A percentile compares a stretch with the other conserved stretches of the same genome.
These are phyloP conservation scores for Candida ficus DNA, from an alignment of 805 yeast species.

Conservation along the genomic window DNA sequence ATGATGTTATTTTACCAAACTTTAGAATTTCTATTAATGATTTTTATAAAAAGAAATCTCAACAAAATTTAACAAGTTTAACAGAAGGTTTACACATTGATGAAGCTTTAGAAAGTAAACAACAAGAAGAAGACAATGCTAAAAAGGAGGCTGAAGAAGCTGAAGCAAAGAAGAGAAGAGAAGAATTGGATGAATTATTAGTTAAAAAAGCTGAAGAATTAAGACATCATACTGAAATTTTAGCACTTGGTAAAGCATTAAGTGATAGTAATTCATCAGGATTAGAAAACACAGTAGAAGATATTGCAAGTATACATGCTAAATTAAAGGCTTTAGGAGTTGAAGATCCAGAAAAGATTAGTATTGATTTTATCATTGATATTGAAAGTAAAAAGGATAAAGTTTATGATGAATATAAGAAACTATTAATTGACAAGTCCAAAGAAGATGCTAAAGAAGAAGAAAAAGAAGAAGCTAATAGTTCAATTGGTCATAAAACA, in stretches of 20 bases:
- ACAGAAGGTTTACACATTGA: constrained; percentile 4
- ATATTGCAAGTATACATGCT: constrained; percentile 25
- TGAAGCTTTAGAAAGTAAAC: not conserved
- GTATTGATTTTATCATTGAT: constrained; percentile 14
- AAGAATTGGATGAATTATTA: constrained; percentile 6
- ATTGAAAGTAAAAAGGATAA: constrained; percentile 20
- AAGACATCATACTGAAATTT: constrained; percentile 46
- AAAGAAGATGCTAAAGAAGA: constrained; percentile 6
- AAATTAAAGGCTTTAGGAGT: constrained; percentile 35
- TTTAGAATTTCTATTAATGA: constrained; percentile 31
- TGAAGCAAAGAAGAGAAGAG: constrained; percentile 5
- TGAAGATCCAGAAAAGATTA: constrained; percentile 30
- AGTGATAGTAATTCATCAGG: constrained; percentile 47
- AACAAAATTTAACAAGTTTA: constrained; percentile 7
- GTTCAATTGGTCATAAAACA: constrained; percentile 36
- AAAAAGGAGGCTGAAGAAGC: constrained; percentile 1
- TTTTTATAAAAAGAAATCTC: constrained; percentile 15
- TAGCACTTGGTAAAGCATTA: constrained; percentile 55
- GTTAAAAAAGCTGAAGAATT: constrained; percentile 20
- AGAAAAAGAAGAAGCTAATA: constrained; percentile 23
- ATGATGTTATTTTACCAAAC: constrained; percentile 29
- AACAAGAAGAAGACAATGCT: not conserved
- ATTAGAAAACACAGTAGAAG: constrained; percentile 28
- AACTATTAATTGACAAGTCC: constrained; percentile 15
- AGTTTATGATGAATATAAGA: constrained; percentile 17